Evolutionary conservation across 148 eudicot genomes (phyloP).

Genomic region (Pharnaceum exiguum): DNA sequence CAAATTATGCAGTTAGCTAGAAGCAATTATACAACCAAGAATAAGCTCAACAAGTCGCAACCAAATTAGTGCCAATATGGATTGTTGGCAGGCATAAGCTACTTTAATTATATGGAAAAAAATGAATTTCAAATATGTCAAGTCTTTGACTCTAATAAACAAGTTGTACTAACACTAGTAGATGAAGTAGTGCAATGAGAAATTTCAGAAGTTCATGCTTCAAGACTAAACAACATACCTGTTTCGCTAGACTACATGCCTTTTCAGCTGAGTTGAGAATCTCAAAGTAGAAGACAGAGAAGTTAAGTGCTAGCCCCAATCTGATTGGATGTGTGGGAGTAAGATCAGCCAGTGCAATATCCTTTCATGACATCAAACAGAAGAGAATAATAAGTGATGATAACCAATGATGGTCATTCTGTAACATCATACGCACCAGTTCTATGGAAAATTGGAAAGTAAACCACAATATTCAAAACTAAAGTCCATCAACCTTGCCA

Average conservation of each 20-base stretch:
- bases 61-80: too few species aligned
- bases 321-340: slow-evolving; percentile 53
- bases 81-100: too few species aligned
- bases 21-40: too few species aligned
- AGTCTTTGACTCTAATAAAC: too few species aligned
- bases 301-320: slow-evolving; percentile 48
- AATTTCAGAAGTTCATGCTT: neutral
- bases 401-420: neutral
- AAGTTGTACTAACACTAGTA: neutral
- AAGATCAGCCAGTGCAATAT: slow-evolving; percentile 43
- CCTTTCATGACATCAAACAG: slow-evolving; percentile 15
- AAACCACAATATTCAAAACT: neutral
- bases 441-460: too few species aligned
- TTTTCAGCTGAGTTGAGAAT: slow-evolving; percentile 50
- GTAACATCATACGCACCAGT: neutral
- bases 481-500: neutral
- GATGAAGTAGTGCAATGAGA: neutral
- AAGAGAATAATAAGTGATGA: slow-evolving; percentile 5
- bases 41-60: too few species aligned
- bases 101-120: too few species aligned
- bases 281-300: slow-evolving; percentile 53
- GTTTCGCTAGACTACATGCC: slow-evolving; percentile 50
- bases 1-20: too few species aligned
- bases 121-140: too few species aligned
- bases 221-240: slow-evolving; percentile 21